Base-by-base conservation (phyloP, 768 basidiomycete genomes). In the Filobasidium wieringae region DNA sequence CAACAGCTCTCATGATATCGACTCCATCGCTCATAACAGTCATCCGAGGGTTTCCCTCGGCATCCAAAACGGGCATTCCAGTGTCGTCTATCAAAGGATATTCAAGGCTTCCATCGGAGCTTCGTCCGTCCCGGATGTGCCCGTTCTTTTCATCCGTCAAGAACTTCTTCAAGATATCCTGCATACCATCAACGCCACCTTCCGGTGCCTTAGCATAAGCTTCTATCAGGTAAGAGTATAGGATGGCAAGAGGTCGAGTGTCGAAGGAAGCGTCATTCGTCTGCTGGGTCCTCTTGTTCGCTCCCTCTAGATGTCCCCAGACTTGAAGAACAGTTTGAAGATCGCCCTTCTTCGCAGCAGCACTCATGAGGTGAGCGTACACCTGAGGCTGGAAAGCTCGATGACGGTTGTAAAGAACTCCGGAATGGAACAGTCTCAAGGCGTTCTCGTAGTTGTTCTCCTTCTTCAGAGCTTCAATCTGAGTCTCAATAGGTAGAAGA, bases 391-490 rank as follows among this genome's bases (percentile, higher is more conserved):
- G 53, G 53, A 68, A 66, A 2, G 53, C 19, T n/a, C 59, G 41
- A 17, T 49, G 24, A 7, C 51, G 60, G 8, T 70, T 60, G 24
- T 77, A 70, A 7, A 78, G 68, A 29, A 78, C 74, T 17, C 82
- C 78, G 0, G 81, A 78, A 26, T 84, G 78, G 71, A 91, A 91
- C 15, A 92, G 74, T 15, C 81, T 78, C 75, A 89, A 76, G 0
- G 88, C 88, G 0, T 82, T 79, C 0, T 76, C 68, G 59, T 89
- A 83, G 61, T 86, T 88, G 65, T 77, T 77, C 39, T 66, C 55
- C 53, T 62, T 27, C n/a, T 49, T 40, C 60, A 66, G 64, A 4
- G 19, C 3, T 31, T 57, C 51, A 14, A 58, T 49, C 26, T 57
- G 55, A 33, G 36, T 9, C 33, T 55, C 51, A 33, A 52, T 37